Base-by-base conservation (phyloP, 2,329 filamentous ascomycete species). In the Ophiostoma himal-ulmi region DNA sequence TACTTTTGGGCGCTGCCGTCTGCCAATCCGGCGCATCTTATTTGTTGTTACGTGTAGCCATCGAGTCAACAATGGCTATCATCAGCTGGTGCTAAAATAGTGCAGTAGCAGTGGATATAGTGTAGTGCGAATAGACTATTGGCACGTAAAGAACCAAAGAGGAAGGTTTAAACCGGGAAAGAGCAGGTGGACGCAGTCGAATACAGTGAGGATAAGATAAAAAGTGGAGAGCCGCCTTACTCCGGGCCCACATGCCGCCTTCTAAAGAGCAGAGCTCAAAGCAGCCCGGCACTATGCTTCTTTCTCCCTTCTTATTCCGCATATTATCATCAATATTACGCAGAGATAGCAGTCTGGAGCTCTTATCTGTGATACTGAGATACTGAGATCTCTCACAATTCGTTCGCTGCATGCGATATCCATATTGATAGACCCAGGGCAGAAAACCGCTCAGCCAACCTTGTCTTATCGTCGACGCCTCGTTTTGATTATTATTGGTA, bases 41-140 rank as follows among this genome's bases (percentile, higher is more conserved):
- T 57, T 57, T 22, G 52, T 57, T 57, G 52, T 57, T 57, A 57
- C 52, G 52, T 57, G 52, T 57, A 57, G 52, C 8, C 22, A 57
- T 57, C 52, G 52, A 57, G 52, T 57, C 44, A 48, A 48, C 17
- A 22, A 57, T 5, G n/a, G n/a, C 14, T 22, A 57, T 22, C 30
- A 57, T 57, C 52, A 26, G 10, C 52, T 1, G n/a, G 8, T 26
- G 26, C 22, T 52, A 52, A 17, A 13, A 2, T 52, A n/a, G 14
- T 52, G n/a, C 26, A 57, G 10, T 13, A 6, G n/a, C 22, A 57
- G n/a, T 26, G 22, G 52, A 10, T 14, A 8, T n/a, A 5, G 2
- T 26, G 14, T 26, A 57, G 52, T 57, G n/a, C 5, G 17, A n/a
- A 48, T 57, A 26, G 52, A 57, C 8, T 22, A 22, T 22, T 54